A percentile compares a stretch with the other conserved stretches of the same genome.
phyloP scores from a whole-genome alignment of 2,329 filamentous ascomycete species.

The Xylariaceae sp. region DNA sequence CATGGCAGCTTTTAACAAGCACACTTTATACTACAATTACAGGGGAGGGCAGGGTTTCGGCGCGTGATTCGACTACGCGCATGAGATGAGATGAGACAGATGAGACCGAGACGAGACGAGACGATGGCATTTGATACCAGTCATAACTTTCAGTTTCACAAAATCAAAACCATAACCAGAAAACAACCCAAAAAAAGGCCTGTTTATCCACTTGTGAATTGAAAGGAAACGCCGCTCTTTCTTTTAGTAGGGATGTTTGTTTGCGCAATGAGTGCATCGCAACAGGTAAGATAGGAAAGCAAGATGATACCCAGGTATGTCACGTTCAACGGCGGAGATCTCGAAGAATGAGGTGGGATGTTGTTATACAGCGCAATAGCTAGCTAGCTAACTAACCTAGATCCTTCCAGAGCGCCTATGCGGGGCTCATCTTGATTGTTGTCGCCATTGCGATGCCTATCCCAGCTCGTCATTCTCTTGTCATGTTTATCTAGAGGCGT shows the following conservation, averaged over 20 bases:
- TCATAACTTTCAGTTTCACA: neutral
- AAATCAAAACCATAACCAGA: neutral
- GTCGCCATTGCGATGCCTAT: no score
- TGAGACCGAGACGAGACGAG: neutral
- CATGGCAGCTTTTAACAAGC: no score
- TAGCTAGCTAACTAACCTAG: neutral
- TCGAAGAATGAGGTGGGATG: neutral
- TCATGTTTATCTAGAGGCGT: no score
- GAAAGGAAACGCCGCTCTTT: no score
- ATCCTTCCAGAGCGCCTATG: neutral
- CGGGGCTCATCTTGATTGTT: no score
- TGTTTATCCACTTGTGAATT: neutral
- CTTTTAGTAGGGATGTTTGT: no score
- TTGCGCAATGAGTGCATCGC: no score
- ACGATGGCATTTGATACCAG: neutral
- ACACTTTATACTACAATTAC: no score
- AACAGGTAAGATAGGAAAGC: no score
- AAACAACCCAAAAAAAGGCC: neutral
- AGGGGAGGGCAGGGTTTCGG: no score
- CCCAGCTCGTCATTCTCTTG: no score
- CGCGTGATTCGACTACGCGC: no score
- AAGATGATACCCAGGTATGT: neutral
- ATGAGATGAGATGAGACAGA: neutral
- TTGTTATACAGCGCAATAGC: neutral
- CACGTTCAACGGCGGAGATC: neutral